Base-by-base conservation (phyloP, 805 yeast genomes). In the Hanseniaspora thailandica region DNA sequence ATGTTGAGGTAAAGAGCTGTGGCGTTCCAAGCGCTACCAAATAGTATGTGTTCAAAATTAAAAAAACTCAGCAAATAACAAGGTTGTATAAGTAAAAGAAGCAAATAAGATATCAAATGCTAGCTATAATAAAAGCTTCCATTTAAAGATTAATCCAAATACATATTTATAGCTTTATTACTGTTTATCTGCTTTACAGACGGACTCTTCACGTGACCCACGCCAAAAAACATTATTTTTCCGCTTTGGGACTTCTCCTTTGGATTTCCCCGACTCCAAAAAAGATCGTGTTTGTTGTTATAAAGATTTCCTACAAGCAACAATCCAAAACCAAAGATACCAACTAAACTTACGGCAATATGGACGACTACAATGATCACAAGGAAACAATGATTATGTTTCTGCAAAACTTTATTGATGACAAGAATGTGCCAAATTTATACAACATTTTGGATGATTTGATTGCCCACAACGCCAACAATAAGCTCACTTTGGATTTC, bases 401-500 rank as follows among this genome's bases (percentile, higher is more conserved):
- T 55, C 54, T 20, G 58, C 57, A 8, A 25, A 45, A 57, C 48
- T 34, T 54, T 34, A 22, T 35, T 19, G 56, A 51, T 17, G 59
- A 57, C 6, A 57, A 31, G 4, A 45, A 39, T 13, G 53, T 38
- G 9, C 45, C 47, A n/a, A 31, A 38, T 15, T 26, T 53, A 26
- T n/a, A 13, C 34, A 17, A 30, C 17, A 34, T 51, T 34, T 7
- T 43, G 13, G 48, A 40, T 15, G 41, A 39, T 12, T 23, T 47
- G 20, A 35, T 23, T 19, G 36, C 58, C 60, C 25, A 59, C 25
- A 17, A 61, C 52, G 22, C 61, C 54, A 7, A 52, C 46, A 43
- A 63, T 61, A 26, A 65, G 49, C 44, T 65, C 66, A 26, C 61
- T 9, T 45, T 86, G 35, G 76, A 79, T 55, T 72, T 89, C 48